Evolutionary conservation across 148 eudicot genomes (phyloP), one percentile per base, ranked within the genome.

Genomic region (Diospyros kaki): DNA sequence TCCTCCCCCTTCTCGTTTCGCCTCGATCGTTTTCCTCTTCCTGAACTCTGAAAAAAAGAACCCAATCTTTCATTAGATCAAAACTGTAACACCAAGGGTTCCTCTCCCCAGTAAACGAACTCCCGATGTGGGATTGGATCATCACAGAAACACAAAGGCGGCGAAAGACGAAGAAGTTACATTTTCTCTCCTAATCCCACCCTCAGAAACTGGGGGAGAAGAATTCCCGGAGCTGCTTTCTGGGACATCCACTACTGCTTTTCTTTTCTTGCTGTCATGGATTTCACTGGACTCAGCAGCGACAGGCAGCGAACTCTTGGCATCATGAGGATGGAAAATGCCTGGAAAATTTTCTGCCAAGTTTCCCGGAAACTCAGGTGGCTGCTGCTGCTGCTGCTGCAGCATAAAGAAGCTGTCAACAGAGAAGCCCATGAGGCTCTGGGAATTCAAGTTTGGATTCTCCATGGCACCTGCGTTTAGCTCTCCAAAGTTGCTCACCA

Each of bases 21-120:
- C 58, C 72, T 87, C 69, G 38, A 68, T 83, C 77, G 75, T 60
- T 90, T 90, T 51, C 82, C 90, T 83, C 81, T 85, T 60, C 83
- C 66, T 17, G 81, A 69, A 60, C 59, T 78, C 95, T 90, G 81
- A 43, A 52, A 52, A 65, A 65, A 4, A 10, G 6, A 39, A 73
- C 3, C 4, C 64, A 42, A 6, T 46, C 12, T 56, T 8, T 18
- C 17, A 45, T 4, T 66, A 10, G 15, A 53, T 46, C 18, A 13
- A 74, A 60, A 68, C 40, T 28, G 28, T 28, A 28, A 28, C 28
- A 28, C 28, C 28, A 28, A 28, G 28, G 28, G 28, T 28, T 28
- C 28, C 28, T 28, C 28, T 28, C 28, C 28, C 28, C 28, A 28
- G 28, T 28, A 28, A 28, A 28, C 28, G 28, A 28, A 28, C 28